Conservation (phyloP, 495 filamentous ascomycete species). For the Tetracladium setigerum region DNA sequence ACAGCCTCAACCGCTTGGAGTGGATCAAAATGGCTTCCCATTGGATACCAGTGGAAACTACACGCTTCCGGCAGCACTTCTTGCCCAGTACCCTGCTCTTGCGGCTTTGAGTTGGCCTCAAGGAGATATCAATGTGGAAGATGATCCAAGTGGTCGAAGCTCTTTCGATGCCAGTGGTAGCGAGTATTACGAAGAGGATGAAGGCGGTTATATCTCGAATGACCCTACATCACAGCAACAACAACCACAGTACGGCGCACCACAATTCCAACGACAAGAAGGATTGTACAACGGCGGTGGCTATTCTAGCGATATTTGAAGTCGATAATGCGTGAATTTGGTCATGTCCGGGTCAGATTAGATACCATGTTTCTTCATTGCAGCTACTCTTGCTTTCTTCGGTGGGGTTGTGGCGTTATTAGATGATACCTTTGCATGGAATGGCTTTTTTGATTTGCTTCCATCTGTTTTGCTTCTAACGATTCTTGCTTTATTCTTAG, state of each 20-base stretch:
- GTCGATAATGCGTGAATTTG: constrained; percentile 12
- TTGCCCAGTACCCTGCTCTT: constrained; percentile 87
- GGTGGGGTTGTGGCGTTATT: too few relatives aligned
- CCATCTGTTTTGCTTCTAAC: too few relatives aligned
- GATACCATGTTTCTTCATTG: too few relatives aligned
- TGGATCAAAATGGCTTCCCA: constrained; percentile 35
- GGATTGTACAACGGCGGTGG: constrained; percentile 34
- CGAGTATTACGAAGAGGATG: constrained; percentile 50
- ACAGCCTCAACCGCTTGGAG: constrained; percentile 37
- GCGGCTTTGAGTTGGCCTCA: constrained; percentile 29
- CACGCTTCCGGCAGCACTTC: constrained; percentile 74
- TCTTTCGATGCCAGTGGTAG: constrained; percentile 87
- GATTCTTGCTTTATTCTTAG: too few relatives aligned
- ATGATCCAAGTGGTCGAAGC: constrained; percentile 73
- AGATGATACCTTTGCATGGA: too few relatives aligned
- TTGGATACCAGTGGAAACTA: constrained; percentile 52
- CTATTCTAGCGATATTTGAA: constrained; percentile 46
- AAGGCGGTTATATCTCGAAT: constrained; percentile 48
- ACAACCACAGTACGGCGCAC: constrained; percentile 30
- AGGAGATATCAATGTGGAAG: constrained; percentile 24
- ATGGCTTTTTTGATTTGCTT: too few relatives aligned
- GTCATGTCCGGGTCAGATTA: too few relatives aligned
- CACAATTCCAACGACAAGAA: constrained; percentile 31
- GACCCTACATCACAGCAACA: too few relatives aligned
- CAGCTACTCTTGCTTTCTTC: too few relatives aligned